Evolutionary conservation across 2,329 filamentous ascomycete genomes (phyloP), one percentile per base, ranked within the genome.

Genomic region (Podosphaera xanthii): DNA sequence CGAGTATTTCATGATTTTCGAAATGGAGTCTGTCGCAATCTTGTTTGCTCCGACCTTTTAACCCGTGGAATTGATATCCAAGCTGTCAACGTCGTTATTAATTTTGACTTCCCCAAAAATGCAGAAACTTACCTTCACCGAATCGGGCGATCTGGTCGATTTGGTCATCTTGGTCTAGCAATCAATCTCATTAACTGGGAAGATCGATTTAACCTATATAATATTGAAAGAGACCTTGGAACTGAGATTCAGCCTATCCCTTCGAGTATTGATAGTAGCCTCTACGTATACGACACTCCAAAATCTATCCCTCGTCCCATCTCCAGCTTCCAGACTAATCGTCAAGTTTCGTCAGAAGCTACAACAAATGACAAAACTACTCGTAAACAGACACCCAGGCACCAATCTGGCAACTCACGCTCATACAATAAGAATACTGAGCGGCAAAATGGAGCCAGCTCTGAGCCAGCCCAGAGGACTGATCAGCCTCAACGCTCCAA

Each of bases 131-230:
- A 98, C 70, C 82, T 98, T 60, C 92, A 98, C 74, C 88, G 92
- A 65, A 98, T 98, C 70, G 92, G 92, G 76, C 87, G 92, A 70
- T 98, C 92, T 58, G 92, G 92, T 65, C 87, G 92, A 64, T 98
- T 95, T 70, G 92, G 92, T 64, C 92, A 98, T 73, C 79, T 97
- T 69, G 92, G 92, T 79, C 77, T 98, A 65, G 94, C 94, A 63
- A 98, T 98, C 70, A 98, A 98, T 73, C 76, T 98, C 70, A 98
- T 98, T 77, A 97, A 94, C 72, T 98, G 92, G 92, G 92, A 98
- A 60, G 92, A 98, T 71, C 83, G 92, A 35, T 97, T 95, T 78
- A 98, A 97, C 72, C 79, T 98, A 30, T 98, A 98, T 77, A 94
- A 94, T 71, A 98, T 98, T 66, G 92, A 98, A 72, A 86, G 94